Evolutionary conservation across 2,329 filamentous ascomycete genomes (phyloP), one percentile per base, ranked within the genome.

Genomic region (Cladosporium colombiae): DNA sequence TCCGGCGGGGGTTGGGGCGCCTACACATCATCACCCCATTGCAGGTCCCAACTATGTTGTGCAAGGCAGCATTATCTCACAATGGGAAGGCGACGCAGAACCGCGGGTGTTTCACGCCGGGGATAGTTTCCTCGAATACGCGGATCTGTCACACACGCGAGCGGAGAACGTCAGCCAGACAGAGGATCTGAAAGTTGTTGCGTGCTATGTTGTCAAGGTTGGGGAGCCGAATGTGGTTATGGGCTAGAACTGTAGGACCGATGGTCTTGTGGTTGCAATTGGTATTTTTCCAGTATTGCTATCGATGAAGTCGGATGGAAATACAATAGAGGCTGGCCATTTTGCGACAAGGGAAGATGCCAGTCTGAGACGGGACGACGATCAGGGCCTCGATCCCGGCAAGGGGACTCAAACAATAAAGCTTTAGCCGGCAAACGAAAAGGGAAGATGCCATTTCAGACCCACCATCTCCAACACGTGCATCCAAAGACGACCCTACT

Each of bases 401-500:
- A 21, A 46, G 40, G n/a, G 40, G 40, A 46, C 40, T 46, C n/a
- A 21, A 23, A 46, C n/a, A 46, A 10, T 4, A 23, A 4, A 11
- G 7, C 40, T 46, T 46, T 33, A n/a, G 50, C 29, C 50, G 50
- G 21, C 27, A 53, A 14, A 35, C 13, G 33, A 35, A 35, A 35
- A 35, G 33, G 33, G 27, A 4, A 31, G 50, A 53, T 33, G 52
- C 27, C 18, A 31, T 21, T 18, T 13, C 52, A 55, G 52, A 55
- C 52, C 31, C 27, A 55, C 52, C 27, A 55, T 55, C 40, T 46
- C 52, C 52, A 55, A 57, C 55, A 57, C 55, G 55, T 57, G 55
- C 55, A 25, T 10, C n/a, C 11, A 35, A 4, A 18, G 14, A 5
- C 11, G 21, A 23, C 31, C 8, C 23, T n/a, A 35, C 21, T 57